Evolutionary conservation across 176 grass and related monocot genomes (phyloP).

Genomic region (maize (Zea mays)): DNA sequence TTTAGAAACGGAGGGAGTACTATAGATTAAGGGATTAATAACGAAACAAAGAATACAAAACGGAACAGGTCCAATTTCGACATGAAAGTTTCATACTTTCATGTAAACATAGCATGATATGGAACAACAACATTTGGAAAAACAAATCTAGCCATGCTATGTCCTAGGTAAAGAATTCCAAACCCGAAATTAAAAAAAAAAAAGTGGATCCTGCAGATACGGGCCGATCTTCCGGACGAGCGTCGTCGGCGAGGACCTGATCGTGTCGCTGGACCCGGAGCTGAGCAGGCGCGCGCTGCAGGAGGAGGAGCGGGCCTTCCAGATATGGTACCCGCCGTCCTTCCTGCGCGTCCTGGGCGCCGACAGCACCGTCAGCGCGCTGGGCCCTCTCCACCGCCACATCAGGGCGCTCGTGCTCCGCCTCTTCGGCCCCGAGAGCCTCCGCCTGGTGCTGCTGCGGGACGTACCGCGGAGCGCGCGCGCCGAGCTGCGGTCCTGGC

Average conservation of each 20-base stretch:
- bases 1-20: too few species aligned
- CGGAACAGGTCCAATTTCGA: too few species aligned
- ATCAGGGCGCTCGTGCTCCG: conserved; percentile 36
- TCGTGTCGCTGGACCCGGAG: conserved; percentile 45
- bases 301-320: conserved; percentile 55
- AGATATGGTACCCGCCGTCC: conserved; percentile 55
- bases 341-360: conserved; percentile 52
- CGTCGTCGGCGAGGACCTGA: conserved; percentile 39
- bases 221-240: conserved; percentile 56
- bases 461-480: conserved; percentile 26
- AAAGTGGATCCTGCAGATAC: background rate
- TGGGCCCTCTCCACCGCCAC: conserved; percentile 55
- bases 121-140: too few species aligned
- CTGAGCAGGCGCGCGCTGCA: conserved; percentile 41
- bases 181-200: too few species aligned
- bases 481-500: conserved; percentile 44
- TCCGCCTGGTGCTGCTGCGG: conserved; percentile 28
- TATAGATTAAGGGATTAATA: too few species aligned
- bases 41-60: too few species aligned
- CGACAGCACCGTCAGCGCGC: conserved; percentile 23
- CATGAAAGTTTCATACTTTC: too few species aligned
- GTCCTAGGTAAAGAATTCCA: too few species aligned
- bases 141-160: too few species aligned
- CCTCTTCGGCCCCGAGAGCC: conserved; percentile 47
- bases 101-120: too few species aligned